Evolutionary conservation across 371 early-diverging fungal genomes (phyloP), one percentile per base, ranked within the genome.

Genomic region (Lichtheimia ramosa): DNA sequence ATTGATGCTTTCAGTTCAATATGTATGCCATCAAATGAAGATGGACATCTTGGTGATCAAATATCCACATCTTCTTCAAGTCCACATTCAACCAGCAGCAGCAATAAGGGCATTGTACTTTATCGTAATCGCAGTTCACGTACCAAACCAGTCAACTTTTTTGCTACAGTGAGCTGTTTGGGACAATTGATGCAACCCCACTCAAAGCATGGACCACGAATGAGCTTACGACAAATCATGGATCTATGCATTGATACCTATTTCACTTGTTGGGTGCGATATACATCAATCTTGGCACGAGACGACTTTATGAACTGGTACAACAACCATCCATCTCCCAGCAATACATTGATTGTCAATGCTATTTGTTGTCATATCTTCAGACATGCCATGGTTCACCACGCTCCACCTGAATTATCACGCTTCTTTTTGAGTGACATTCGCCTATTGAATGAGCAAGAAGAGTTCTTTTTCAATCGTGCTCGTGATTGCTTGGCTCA

Each of bases 261-360:
- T 56, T 77, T 80, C 40, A 61, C 66, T 0, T 80, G 81, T 48
- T 80, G 77, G 81, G 64, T 71, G 14, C 73, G 75, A 8, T 68
- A 66, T 43, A 62, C 61, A 12, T 75, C 73, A 2, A 63, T 80
- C 14, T 51, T 80, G 28, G 57, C 52, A 48, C 58, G 56, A 48
- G 70, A 74, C 8, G 73, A 77, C 48, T 80, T 80, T 25, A 69
- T 75, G 69, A 53, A 51, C 0, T 80, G 77, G 75, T 75, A 80
- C 50, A 52, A 63, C n/a, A 49, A 43, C 2, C 70, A 77, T 20
- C 51, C 59, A 16, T 49, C 59, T 14, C 75, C 81, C 1, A 57
- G 59, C 7, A 73, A 80, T 24, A 71, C 71, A 3, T 48, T 80
- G 16, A 71, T 80, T 48, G 77, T 80, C 25, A 80, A 80, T 54